Evolutionary conservation across 805 yeast species (phyloP), one percentile per base, ranked within the genome.

Genomic region (Cyberlindnera mrakii): DNA sequence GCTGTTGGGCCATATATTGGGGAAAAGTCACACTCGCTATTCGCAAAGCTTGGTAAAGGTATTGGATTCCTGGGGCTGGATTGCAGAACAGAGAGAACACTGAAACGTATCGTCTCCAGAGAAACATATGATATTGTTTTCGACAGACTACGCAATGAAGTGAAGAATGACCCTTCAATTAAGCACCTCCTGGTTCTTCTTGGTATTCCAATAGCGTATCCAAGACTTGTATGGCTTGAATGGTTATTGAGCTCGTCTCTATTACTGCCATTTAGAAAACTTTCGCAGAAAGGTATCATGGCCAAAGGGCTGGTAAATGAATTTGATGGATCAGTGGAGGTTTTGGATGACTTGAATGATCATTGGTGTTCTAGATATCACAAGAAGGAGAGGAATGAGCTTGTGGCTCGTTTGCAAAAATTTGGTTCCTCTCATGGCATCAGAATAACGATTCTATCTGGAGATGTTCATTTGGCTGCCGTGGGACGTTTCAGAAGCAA

Each of bases 301-400:
- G 75, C 80, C 39, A 72, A 74, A 46, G 95, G 96, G 0, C 64
- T 91, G 30, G 88, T 88, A 20, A 91, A 93, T 58, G 93, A 86
- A 53, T 91, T 90, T 57, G 96, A 90, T 59, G 97, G 97, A 2
- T 78, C 84, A 33, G 80, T 91, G 6, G 98, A 91, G 64, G 77
- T 91, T 14, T 72, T 93, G 51, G 98, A 93, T 59, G 98, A 91
- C 61, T 71, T 93, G 63, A 82, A 89, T 58, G 99, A 91, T 60
- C 98, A 91, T 66, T 91, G 99, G 99, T 89, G 97, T 62, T 82
- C 96, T 4, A 73, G 73, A 46, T 76, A 82, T 60, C 99, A 91
- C 66, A 93, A 91, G 61, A 63, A 64, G 39, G 99, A 91, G 65
- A 75, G 99, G 47, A 91, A 91, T 62, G 58, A 60, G 51, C 69